A percentile compares a stretch with the other conserved stretches of the same genome.
Evolutionary conservation across 2,329 filamentous ascomycete species (phyloP).

Genomic region (Colletotrichum coccodes): DNA sequence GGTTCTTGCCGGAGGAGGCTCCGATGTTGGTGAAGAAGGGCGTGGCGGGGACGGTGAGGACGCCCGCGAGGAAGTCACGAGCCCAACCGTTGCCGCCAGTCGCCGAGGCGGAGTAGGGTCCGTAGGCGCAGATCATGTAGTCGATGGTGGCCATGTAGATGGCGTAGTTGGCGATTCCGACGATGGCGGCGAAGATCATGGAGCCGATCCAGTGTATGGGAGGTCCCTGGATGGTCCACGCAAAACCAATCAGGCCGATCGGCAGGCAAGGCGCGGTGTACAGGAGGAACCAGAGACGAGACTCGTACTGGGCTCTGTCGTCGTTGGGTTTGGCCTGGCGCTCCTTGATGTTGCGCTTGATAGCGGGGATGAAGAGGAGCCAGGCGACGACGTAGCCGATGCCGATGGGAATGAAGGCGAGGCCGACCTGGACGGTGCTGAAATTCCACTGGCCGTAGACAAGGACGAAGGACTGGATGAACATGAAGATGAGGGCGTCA

Average conservation of each 20-base stretch:
- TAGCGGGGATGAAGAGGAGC: constrained; percentile 66
- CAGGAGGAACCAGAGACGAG: constrained; percentile 72
- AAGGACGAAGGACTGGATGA: constrained; percentile 75
- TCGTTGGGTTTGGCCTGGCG: constrained; percentile 60
- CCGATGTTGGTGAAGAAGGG: constrained; percentile 72
- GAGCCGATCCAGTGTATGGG: constrained; percentile 75
- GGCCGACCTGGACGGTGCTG: constrained; percentile 62
- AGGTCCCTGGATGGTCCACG: constrained; percentile 73
- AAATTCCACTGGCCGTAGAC: constrained; percentile 78
- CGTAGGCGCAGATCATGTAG: constrained; percentile 82
- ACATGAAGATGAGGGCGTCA: constrained; percentile 82
- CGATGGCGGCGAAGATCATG: constrained; percentile 71
- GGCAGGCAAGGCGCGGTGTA: constrained; percentile 70
- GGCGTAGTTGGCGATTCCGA: constrained; percentile 78
- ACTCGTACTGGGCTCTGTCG: constrained; percentile 75
- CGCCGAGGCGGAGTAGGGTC: constrained; percentile 77
- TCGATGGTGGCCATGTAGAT: constrained; percentile 84
- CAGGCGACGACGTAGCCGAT: constrained; percentile 74
- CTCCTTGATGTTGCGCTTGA: constrained; percentile 62
- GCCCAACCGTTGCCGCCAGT: constrained; percentile 82
- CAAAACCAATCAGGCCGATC: constrained; percentile 77
- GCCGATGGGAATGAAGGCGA: constrained; percentile 73
- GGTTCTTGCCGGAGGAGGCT: constrained; percentile 54
- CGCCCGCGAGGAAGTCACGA: constrained; percentile 77
- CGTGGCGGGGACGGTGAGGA: constrained; percentile 74